Evolutionary conservation across 768 basidiomycete genomes (phyloP).

Genomic region (Hericium rajendrae): DNA sequence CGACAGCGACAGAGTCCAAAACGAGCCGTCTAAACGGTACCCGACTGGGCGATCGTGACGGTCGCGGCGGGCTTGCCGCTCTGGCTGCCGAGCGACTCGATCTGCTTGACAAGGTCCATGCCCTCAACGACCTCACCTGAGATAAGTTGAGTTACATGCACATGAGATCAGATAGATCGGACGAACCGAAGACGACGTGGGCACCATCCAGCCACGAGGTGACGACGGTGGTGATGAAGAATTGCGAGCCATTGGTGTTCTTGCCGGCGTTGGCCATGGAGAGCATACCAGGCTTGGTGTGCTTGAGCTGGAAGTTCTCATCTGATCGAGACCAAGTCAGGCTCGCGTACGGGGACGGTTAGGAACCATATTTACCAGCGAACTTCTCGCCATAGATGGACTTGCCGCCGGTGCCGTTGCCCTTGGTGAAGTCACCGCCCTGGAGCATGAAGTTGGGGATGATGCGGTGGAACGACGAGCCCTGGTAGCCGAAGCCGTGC

Average conservation of each 20-base stretch:
- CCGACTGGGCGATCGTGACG: constrained; percentile 11
- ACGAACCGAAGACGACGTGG: constrained; percentile 31
- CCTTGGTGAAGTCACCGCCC: constrained; percentile 30
- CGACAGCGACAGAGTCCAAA: background rate
- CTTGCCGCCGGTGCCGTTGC: constrained; percentile 28
- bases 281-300: constrained; percentile 31
- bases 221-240: constrained; percentile 30
- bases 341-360: background rate
- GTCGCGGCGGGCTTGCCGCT: constrained; percentile 4
- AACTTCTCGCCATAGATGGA: constrained; percentile 30
- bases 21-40: background rate
- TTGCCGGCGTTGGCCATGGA: constrained; percentile 45
- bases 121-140: constrained; percentile 28
- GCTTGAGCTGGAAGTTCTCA: constrained; percentile 29
- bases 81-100: constrained; percentile 21
- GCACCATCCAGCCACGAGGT: constrained; percentile 32
- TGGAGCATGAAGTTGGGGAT: constrained; percentile 33
- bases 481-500: constrained; percentile 64
- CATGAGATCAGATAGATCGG: constrained; percentile 1
- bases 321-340: constrained; percentile 16
- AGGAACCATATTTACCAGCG: constrained; percentile 16
- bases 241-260: constrained; percentile 42
- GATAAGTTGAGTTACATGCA: background rate
- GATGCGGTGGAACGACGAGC: constrained; percentile 55
- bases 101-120: constrained; percentile 27